phyloP scores from a whole-genome alignment of 2,329 filamentous ascomycete genomes.

The Lachnellula occidentalis region DNA sequence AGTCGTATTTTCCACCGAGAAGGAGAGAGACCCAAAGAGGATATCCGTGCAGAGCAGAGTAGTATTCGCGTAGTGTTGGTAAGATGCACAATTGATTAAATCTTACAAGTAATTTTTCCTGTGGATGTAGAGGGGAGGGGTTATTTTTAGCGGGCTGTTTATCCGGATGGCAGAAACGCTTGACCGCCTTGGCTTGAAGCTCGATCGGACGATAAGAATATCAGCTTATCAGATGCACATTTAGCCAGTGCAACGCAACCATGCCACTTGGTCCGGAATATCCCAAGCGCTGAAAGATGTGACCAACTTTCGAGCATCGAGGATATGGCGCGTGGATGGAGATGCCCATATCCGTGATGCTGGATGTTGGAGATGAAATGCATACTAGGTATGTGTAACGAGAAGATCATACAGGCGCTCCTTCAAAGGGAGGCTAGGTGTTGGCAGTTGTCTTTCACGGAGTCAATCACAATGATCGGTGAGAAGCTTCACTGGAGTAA shows the following conservation, averaged over 20 bases:
- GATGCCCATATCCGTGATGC: neutral
- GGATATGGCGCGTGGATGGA: neutral
- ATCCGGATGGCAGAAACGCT: neutral
- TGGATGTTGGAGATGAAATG: neutral
- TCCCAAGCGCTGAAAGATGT: constrained; percentile 2
- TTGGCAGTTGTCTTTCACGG: neutral
- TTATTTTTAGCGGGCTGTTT: neutral
- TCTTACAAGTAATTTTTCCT: neutral
- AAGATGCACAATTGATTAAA: neutral
- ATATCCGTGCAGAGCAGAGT: neutral
- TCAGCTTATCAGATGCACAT: no score
- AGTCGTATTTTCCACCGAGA: neutral
- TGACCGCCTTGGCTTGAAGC: neutral
- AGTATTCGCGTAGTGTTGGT: neutral
- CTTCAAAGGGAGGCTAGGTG: neutral
- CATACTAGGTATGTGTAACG: neutral
- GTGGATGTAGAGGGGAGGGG: neutral
- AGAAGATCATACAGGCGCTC: constrained; percentile 6
- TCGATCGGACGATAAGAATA: neutral
- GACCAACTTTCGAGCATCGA: neutral
- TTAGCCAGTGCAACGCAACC: no score
- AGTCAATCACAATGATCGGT: neutral
- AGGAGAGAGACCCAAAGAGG: neutral
- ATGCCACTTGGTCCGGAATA: no score
- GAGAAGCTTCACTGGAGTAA: neutral